These are phyloP conservation scores for Picochlorum sp. DNA, from an alignment of 139 green algal species.

Conservation along the genomic window DNA sequence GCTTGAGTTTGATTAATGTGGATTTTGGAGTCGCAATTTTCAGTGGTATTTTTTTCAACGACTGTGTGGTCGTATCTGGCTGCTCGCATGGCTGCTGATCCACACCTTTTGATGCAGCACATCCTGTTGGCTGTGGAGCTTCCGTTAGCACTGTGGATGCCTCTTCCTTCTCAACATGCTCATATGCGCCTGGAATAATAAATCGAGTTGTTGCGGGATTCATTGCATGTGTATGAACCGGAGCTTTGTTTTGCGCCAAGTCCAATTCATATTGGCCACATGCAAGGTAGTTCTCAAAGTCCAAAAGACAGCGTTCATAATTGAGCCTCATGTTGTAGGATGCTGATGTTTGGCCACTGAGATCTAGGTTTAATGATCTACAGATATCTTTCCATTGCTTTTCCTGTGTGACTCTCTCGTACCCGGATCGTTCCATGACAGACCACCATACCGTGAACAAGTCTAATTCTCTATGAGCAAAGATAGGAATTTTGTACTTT, in stretches of 20 bases:
- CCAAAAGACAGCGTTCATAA: constrained; percentile 70
- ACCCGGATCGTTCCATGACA: constrained; percentile 57
- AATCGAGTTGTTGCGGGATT: constrained; percentile 11
- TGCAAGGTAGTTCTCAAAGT: constrained; percentile 70
- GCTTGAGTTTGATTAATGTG: too few species aligned
- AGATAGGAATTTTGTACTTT: constrained; percentile 57
- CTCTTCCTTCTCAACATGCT: background rate
- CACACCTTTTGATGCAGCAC: background rate
- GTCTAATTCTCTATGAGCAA: constrained; percentile 58
- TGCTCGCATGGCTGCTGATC: background rate
- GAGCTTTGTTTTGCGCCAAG: constrained; percentile 19
- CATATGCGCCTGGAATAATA: constrained; percentile 22
- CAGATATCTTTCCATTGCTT: constrained; percentile 71
- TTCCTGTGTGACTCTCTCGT: constrained; percentile 48
- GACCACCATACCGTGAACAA: constrained; percentile 53
- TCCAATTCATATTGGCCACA: constrained; percentile 35
- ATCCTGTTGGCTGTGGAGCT: background rate
- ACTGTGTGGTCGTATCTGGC: background rate
- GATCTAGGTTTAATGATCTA: constrained; percentile 44
- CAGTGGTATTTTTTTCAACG: too few species aligned
- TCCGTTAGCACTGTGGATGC: background rate
- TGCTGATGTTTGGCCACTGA: constrained; percentile 50
- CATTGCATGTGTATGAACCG: constrained; percentile 16
- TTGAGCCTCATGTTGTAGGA: constrained; percentile 63
- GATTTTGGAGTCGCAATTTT: too few species aligned